Percentiles rank a stretch among this genome's conserved stretches.
phyloP scores from a whole-genome alignment of 2,329 filamentous ascomycete genomes.

The Neonectria magnoliae region DNA sequence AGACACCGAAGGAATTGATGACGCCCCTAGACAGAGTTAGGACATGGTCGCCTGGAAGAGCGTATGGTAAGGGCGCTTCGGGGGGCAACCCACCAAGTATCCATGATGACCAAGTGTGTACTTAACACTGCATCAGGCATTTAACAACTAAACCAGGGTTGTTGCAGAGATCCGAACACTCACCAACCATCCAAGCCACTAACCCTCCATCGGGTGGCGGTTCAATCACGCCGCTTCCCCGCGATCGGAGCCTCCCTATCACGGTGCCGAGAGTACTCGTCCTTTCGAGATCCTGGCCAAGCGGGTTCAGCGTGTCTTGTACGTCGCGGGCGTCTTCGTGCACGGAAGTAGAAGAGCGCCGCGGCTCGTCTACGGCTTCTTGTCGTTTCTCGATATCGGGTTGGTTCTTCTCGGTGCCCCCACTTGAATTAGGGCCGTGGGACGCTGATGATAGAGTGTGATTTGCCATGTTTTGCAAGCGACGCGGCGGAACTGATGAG shows the following conservation, averaged over 20 bases:
- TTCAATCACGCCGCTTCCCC: constrained; percentile 32
- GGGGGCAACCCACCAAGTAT: constrained; percentile 54
- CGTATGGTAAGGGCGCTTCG: neutral
- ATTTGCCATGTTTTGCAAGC: constrained; percentile 6
- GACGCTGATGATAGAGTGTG: neutral
- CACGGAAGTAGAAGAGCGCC: neutral
- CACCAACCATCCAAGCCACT: constrained; percentile 58
- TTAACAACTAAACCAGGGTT: neutral
- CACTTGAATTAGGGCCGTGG: neutral
- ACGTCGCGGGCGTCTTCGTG: neutral
- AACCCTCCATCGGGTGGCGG: constrained; percentile 62
- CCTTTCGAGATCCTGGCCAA: constrained; percentile 6
- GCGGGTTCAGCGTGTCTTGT: constrained; percentile 1
- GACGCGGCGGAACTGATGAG: neutral
- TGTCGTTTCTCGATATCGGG: constrained; percentile 9
- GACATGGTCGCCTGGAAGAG: neutral
- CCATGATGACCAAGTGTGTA: constrained; percentile 57
- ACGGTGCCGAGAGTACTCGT: constrained; percentile 18
- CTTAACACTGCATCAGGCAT: constrained; percentile 22
- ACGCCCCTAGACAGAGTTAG: constrained; percentile 52
- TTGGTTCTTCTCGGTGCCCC: constrained; percentile 7
- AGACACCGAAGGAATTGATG: constrained; percentile 64
- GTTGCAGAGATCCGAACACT: constrained; percentile 18
- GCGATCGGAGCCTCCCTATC: constrained; percentile 14
- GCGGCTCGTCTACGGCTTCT: constrained; percentile 3